Percentiles rank a stretch among this genome's conserved stretches.
These are phyloP conservation scores for Periglandula ipomoeae DNA, from an alignment of 2,329 filamentous ascomycete genomes.

Conservation along the genomic window DNA sequence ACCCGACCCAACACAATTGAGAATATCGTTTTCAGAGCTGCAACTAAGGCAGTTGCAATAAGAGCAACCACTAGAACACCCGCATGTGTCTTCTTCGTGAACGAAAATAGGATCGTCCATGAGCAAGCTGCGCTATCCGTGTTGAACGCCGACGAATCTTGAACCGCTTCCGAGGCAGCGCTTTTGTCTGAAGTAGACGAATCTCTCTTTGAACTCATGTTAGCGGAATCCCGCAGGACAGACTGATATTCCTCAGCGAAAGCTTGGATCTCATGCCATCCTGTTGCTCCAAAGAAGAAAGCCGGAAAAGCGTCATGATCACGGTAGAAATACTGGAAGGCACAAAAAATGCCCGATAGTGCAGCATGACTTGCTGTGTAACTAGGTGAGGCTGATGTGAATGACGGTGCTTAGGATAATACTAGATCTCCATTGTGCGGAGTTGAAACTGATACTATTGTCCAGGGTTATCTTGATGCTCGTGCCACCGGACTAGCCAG, in stretches of 20 bases:
- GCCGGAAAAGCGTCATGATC: neutral
- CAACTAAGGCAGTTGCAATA: constrained; percentile 46
- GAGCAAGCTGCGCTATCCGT: constrained; percentile 7
- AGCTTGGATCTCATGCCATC: neutral
- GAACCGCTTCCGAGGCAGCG: neutral
- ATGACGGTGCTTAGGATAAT: neutral
- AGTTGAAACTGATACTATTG: constrained; percentile 1
- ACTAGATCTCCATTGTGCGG: neutral
- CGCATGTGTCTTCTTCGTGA: constrained; percentile 55
- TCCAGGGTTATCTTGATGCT: neutral
- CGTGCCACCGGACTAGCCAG: neutral
- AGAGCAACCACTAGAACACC: constrained; percentile 45
- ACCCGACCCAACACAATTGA: constrained; percentile 65
- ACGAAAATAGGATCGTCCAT: constrained; percentile 55
- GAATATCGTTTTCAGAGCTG: constrained; percentile 53
- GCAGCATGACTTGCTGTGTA: neutral
- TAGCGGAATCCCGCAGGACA: neutral
- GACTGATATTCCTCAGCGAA: neutral
- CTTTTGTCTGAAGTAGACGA: neutral
- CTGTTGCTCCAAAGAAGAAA: neutral
- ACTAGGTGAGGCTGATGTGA: neutral
- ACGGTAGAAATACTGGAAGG: neutral
- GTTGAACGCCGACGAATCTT: neutral
- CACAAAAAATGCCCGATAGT: neutral
- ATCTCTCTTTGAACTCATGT: neutral